Evolutionary conservation across 2,329 filamentous ascomycete species (phyloP), one percentile per base, ranked within the genome.

Genomic region (Stromatinia cepivora): DNA sequence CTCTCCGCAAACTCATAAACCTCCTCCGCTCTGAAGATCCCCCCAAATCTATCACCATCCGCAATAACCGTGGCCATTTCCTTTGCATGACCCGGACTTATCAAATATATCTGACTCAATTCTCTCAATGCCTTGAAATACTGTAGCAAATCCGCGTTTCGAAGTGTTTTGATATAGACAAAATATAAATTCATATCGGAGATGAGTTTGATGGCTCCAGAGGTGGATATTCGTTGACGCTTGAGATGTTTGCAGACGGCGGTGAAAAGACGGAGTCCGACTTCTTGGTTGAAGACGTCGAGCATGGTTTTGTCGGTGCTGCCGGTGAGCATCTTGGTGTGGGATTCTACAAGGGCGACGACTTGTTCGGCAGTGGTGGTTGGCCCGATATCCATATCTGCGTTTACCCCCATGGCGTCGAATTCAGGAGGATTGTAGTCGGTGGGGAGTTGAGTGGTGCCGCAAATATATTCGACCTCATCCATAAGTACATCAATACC

Each of bases 401-500:
- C 71, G 53, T 52, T 74, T 76, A 66, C 77, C 13, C 76, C 76
- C 64, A 75, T 73, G 22, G 71, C 76, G 56, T 83, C 75, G 31
- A 64, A 61, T 25, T 68, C 66, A 5, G 66, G 59, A 0, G 95
- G 94, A 76, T 98, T 97, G 81, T 95, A 99, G 81, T 99, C 95
- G 0, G 91, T 91, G 0, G 93, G 90, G 34, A 86, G 82, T 79
- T 99, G 95, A 3, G 90, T 92, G 0, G 94, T 97, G 25, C 92
- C 93, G 75, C 93, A 93, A 48, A 99, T 86, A 78, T 96, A 97
- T 79, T 99, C 95, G 39, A 98, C 94, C 81, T 99, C 95, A 76
- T 97, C 93, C 91, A 99, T 98, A 56, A 99, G 86, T 69, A 97
- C 95, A 77, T 99, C 94, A 72, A 99, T 98, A 73, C 95, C 95